These are phyloP conservation scores for Picea engelmannii DNA, from an alignment of 83 land plant species.

Conservation along the genomic window DNA sequence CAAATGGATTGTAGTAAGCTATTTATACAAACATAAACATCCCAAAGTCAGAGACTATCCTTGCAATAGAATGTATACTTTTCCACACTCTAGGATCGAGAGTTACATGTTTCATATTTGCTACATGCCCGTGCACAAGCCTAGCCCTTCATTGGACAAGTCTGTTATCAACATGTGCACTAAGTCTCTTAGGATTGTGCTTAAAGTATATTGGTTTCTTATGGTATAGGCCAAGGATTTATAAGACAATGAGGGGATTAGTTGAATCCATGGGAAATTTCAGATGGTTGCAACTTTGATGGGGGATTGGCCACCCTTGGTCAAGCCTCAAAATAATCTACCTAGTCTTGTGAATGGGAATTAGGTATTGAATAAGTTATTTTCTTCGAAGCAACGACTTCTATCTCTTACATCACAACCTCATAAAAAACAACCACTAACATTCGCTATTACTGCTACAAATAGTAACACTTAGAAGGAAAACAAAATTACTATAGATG, in stretches of 20 bases:
- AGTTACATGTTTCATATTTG: slow-evolving; percentile 95
- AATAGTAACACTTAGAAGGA: slow-evolving; percentile 41
- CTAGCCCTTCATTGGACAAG: slow-evolving; percentile 93
- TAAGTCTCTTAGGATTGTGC: slow-evolving; percentile 84
- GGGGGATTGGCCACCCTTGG: slow-evolving; percentile 94
- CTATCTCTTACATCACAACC: slow-evolving; percentile 84
- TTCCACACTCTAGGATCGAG: slow-evolving; percentile 96
- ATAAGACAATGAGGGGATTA: slow-evolving; percentile 78
- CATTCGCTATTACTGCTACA: slow-evolving; percentile 16
- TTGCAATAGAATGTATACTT: slow-evolving; percentile 96
- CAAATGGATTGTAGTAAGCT: slow-evolving; percentile 99
- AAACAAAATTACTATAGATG: slow-evolving; percentile 38
- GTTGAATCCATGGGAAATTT: slow-evolving; percentile 90
- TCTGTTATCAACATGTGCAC: slow-evolving; percentile 96
- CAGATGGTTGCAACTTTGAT: slow-evolving; percentile 94
- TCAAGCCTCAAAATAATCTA: slow-evolving; percentile 53
- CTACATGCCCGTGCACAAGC: slow-evolving; percentile 94
- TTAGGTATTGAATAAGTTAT: slow-evolving; percentile 64
- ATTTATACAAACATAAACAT: slow-evolving; percentile 96
- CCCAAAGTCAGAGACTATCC: slow-evolving; percentile 94
- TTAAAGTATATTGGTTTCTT: slow-evolving; percentile 98
- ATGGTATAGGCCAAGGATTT: slow-evolving; percentile 94
- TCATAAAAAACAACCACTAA: slow-evolving; percentile 23
- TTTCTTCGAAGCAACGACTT: slow-evolving; percentile 82
- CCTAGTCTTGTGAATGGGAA: slow-evolving; percentile 62